Conservation (phyloP, 441 rosid genomes). For the Isatis lusitanica region DNA sequence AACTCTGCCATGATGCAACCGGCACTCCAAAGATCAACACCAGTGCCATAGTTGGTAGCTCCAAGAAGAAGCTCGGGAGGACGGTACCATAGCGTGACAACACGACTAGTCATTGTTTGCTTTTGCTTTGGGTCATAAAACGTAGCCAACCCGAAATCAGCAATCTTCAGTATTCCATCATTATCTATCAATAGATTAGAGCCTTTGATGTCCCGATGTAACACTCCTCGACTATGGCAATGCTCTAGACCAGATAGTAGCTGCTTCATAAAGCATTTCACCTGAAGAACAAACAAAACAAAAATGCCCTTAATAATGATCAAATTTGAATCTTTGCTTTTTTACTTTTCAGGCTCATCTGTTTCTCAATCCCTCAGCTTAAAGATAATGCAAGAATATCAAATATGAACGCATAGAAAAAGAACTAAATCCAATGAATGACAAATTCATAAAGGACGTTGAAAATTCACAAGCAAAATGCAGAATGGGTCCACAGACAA, state of each 20-base stretch:
- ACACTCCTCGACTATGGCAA: constrained; percentile 76
- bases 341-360: neutral
- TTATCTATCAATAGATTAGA: constrained; percentile 80
- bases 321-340: neutral
- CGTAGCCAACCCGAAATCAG: constrained; percentile 90
- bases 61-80: constrained; percentile 96
- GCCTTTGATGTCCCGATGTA: constrained; percentile 96
- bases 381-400: neutral
- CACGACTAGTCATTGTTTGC: constrained; percentile 85
- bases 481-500: constrained; percentile 31
- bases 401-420: neutral
- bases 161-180: constrained; percentile 77
- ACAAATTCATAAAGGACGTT: constrained; percentile 3
- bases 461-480: constrained; percentile 8
- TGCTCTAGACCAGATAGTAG: constrained; percentile 84
- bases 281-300: constrained; percentile 38
- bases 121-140: constrained; percentile 62
- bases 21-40: constrained; percentile 95
- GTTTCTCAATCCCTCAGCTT: neutral
- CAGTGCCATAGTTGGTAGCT: constrained; percentile 66
- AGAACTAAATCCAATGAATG: constrained; percentile 10
- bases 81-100: constrained; percentile 94
- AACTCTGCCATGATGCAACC: constrained; percentile 96
- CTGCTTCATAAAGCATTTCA: constrained; percentile 86
- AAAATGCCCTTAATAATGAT: neutral